Base-by-base conservation (phyloP, 1,284 basidiomycete species). In the Schizophyllum commune region DNA sequence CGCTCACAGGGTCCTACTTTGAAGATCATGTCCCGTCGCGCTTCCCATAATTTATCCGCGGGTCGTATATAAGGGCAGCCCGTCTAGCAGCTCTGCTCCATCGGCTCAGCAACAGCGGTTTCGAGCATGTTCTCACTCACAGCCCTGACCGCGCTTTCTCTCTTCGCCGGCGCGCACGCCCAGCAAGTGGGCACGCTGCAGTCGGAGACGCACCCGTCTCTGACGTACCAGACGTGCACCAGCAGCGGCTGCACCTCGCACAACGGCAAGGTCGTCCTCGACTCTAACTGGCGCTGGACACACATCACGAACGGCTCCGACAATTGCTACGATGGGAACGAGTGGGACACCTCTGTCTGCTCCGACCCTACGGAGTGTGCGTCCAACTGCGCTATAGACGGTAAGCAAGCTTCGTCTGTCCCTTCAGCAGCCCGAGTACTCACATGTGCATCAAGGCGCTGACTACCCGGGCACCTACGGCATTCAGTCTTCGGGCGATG, bases 231-330 rank as follows among this genome's bases (percentile, higher is more conserved):
- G 34, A 78, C 77, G 68, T 74, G 74, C 20, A 65, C 70, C 20
- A 60, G 60, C 9, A 59, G 22, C 22, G 56, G 66, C 19, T 79
- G 77, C 70, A 70, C 70, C n/a, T 68, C 63, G 53, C 53, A 64
- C 52, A 52, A 63, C 52, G 70, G 71, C n/a, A 64, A 66, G 55
- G 67, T 79, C 61, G 74, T 74, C n/a, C 72, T 57, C 27, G 17
- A 80, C 66, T 66, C 77, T 60, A 79, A 79, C 72, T 80, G 78
- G 77, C 77, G 77, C 63, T 79, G 78, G 78, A 62, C 76, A n/a
- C 79, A 80, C 13, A 15, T 15, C 13, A 55, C 53, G 27, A 61
- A 60, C 62, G 33, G 60, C 51, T 62, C 67, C 63, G 74, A 72
- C 59, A 72, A 73, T 69, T 72, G 71, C 63, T 71, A 72, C 67